Percentiles rank a stretch among this genome's conserved stretches.
Conservation (phyloP, 305 asterid species). For the Fraxinus albicans region DNA sequence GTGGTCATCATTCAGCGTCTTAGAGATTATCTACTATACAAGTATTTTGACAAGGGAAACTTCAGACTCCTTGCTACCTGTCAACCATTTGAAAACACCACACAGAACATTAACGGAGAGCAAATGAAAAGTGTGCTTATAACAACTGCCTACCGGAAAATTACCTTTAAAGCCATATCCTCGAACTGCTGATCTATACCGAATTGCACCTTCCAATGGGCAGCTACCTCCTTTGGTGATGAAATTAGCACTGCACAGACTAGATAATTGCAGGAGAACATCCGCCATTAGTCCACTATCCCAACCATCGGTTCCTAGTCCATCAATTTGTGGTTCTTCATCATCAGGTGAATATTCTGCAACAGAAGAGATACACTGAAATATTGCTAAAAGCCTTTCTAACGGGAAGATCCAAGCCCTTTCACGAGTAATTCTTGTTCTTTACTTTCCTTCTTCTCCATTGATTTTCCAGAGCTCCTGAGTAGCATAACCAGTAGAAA, state of each 20-base stretch:
- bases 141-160: neutral
- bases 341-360: conserved; percentile 57
- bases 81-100: conserved; percentile 28
- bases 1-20: too few relatives aligned
- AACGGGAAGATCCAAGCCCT: conserved; percentile 92
- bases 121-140: neutral
- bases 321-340: conserved; percentile 46
- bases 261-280: conserved; percentile 83
- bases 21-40: conserved; percentile 52
- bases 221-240: conserved; percentile 84
- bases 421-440: conserved; percentile 79
- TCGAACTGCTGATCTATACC: conserved; percentile 77
- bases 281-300: conserved; percentile 53
- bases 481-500: conserved; percentile 5
- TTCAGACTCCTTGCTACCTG: conserved; percentile 86
- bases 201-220: conserved; percentile 83
- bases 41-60: conserved; percentile 80
- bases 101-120: conserved; percentile 17
- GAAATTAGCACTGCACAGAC: conserved; percentile 84
- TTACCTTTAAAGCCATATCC: conserved; percentile 78
- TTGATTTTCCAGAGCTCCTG: conserved; percentile 78
- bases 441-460: conserved; percentile 69
- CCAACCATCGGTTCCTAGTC: conserved; percentile 37
- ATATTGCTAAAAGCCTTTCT: conserved; percentile 83
- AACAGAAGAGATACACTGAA: conserved; percentile 75